A percentile compares a stretch with the other conserved stretches of the same genome.
phyloP scores from a whole-genome alignment of 139 green algal species.

The Dunaliella sp. region DNA sequence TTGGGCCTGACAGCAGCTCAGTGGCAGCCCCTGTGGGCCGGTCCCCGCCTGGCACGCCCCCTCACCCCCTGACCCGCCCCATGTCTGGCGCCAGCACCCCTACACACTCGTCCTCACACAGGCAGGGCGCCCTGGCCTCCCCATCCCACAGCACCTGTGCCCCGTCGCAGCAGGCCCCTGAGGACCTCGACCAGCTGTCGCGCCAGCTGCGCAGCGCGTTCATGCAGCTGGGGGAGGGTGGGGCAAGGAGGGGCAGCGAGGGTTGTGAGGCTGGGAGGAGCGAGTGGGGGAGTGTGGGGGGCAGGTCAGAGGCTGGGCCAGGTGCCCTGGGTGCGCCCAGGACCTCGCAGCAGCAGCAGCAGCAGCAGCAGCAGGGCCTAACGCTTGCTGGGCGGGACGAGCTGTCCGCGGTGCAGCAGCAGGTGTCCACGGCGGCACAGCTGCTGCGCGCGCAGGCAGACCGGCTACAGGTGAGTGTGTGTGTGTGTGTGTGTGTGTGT shows the following conservation, averaged over 20 bases:
- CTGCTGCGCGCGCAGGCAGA: not conserved
- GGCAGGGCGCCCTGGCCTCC: not conserved
- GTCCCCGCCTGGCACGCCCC: not conserved
- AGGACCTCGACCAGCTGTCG: not conserved
- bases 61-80: not conserved
- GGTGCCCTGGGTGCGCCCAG: too few relatives aligned
- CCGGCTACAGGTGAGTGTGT: not conserved
- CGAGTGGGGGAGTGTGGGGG: not conserved
- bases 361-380: too few relatives aligned
- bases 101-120: not conserved
- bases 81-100: not conserved
- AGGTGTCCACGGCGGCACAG: not conserved
- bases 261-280: not conserved
- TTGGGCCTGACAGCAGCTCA: too few relatives aligned
- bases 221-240: not conserved
- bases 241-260: too few relatives aligned
- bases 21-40: not conserved
- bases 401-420: not conserved
- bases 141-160: not conserved
- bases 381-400: too few relatives aligned
- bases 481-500: too few relatives aligned
- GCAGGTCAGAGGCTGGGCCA: not conserved
- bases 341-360: too few relatives aligned
- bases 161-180: too few relatives aligned
- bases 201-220: not conserved